These are phyloP conservation scores for Debaryomyces maramus DNA, from an alignment of 805 yeast genomes.

Conservation along the genomic window DNA sequence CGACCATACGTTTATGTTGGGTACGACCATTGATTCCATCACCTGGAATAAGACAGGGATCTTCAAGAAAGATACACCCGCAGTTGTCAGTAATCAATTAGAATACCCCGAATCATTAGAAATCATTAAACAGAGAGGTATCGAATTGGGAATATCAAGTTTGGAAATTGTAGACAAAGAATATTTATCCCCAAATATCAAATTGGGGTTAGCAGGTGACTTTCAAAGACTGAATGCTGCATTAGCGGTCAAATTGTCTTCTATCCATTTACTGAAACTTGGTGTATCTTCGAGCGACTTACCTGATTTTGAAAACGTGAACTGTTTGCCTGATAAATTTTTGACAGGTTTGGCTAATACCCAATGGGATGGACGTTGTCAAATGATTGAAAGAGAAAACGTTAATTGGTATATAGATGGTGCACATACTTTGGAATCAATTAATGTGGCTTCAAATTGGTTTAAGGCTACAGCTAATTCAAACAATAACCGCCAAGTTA, in stretches of 20 bases:
- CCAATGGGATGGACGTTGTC: slow-evolving; percentile 96
- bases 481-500: slow-evolving; percentile 19
- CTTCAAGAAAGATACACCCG: slow-evolving; percentile 66
- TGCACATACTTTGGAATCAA: slow-evolving; percentile 90
- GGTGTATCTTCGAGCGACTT: slow-evolving; percentile 36
- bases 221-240: slow-evolving; percentile 88
- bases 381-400: slow-evolving; percentile 49
- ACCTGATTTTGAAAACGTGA: slow-evolving; percentile 21
- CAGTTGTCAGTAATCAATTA: slow-evolving; percentile 63
- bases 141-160: slow-evolving; percentile 50
- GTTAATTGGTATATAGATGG: slow-evolving; percentile 91
- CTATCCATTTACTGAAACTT: slow-evolving; percentile 54
- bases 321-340: slow-evolving; percentile 49
- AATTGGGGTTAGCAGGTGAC: slow-evolving; percentile 76
- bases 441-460: slow-evolving; percentile 83
- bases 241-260: slow-evolving; percentile 71
- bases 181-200: slow-evolving; percentile 30
- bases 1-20: slow-evolving; percentile 86
- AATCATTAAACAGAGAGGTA: slow-evolving; percentile 64
- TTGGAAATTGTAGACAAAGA: slow-evolving; percentile 54
- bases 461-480: slow-evolving; percentile 35
- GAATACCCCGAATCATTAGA: slow-evolving; percentile 51
- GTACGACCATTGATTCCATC: slow-evolving; percentile 81
- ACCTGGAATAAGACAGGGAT: slow-evolving; percentile 98
- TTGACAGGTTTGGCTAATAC: slow-evolving; percentile 62